Evolutionary conservation across 192 early-diverging fungal genomes (phyloP).

Genomic region (Entomortierella parvispora): DNA sequence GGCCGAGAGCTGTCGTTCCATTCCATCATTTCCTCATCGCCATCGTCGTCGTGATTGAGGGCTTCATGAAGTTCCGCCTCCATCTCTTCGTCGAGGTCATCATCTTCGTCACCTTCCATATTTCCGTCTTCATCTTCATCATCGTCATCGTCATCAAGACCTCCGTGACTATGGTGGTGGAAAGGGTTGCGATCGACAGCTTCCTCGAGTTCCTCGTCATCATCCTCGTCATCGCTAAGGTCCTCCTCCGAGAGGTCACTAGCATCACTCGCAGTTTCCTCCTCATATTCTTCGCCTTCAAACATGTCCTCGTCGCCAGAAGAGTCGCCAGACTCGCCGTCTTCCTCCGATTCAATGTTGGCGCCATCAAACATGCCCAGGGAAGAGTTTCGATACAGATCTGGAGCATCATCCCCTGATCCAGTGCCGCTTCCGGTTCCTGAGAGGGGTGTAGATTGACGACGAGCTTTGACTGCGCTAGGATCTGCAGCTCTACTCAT

Average conservation of each 20-base stretch:
- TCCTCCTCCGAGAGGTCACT: slow-evolving; percentile 68
- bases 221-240: slow-evolving; percentile 63
- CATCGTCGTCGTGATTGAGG: slow-evolving; percentile 64
- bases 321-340: slow-evolving; percentile 61
- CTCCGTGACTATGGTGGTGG: slow-evolving; percentile 50
- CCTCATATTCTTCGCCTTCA: slow-evolving; percentile 76
- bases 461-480: slow-evolving; percentile 40
- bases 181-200: slow-evolving; percentile 57
- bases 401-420: slow-evolving; percentile 78
- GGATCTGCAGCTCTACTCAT: slow-evolving; percentile 76
- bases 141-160: slow-evolving; percentile 63
- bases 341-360: slow-evolving; percentile 77
- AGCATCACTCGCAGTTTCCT: slow-evolving; percentile 72
- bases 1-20: slow-evolving; percentile 61
- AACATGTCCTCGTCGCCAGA: slow-evolving; percentile 72
- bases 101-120: slow-evolving; percentile 62
- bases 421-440: slow-evolving; percentile 37
- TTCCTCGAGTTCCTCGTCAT: slow-evolving; percentile 71
- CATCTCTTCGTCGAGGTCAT: slow-evolving; percentile 62
- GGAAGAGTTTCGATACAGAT: slow-evolving; percentile 84
- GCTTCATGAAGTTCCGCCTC: slow-evolving; percentile 51
- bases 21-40: slow-evolving; percentile 66
- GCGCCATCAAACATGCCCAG: slow-evolving; percentile 83
- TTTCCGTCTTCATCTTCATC: slow-evolving; percentile 51
- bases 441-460: slow-evolving; percentile 54